phyloP scores from a whole-genome alignment of 306 rosid species.

The Cucurbita ficifolia region DNA sequence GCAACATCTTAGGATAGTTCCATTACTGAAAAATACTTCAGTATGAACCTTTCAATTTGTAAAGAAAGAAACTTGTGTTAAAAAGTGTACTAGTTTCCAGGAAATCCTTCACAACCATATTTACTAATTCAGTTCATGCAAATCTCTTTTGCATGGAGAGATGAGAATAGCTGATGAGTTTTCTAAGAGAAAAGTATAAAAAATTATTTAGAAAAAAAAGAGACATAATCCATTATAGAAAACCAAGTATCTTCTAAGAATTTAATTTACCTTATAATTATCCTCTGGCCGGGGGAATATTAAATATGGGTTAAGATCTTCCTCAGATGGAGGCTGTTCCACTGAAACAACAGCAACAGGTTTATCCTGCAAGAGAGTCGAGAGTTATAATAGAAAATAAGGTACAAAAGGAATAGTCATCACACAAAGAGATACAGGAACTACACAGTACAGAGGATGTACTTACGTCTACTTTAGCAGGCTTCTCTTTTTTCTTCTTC shows the following conservation, averaged over 20 bases:
- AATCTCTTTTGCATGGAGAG: neutral
- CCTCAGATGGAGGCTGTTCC: conserved; percentile 57
- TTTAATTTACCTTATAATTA: conserved; percentile 51
- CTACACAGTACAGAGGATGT: neutral
- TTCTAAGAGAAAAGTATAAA: neutral
- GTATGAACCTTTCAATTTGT: conserved; percentile 70
- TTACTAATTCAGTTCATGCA: neutral
- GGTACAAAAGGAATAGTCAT: neutral
- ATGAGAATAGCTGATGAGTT: neutral
- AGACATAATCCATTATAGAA: neutral
- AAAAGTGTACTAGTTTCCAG: neutral
- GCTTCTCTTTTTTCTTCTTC: conserved; percentile 83
- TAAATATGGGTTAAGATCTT: conserved; percentile 64
- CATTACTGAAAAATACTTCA: conserved; percentile 72
- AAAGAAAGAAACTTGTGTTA: neutral
- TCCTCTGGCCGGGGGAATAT: conserved; percentile 80
- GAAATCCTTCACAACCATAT: neutral
- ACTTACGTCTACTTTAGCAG: conserved; percentile 70
- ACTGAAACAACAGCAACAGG: conserved; percentile 27
- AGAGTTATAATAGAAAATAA: neutral
- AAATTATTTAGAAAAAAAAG: neutral
- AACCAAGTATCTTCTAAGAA: neutral
- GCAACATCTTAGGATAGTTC: conserved; percentile 75
- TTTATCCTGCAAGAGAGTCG: conserved; percentile 34
- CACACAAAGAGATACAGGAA: neutral